phyloP scores from a whole-genome alignment of 805 yeast genomes.

The Saturnispora kantuleensis region DNA sequence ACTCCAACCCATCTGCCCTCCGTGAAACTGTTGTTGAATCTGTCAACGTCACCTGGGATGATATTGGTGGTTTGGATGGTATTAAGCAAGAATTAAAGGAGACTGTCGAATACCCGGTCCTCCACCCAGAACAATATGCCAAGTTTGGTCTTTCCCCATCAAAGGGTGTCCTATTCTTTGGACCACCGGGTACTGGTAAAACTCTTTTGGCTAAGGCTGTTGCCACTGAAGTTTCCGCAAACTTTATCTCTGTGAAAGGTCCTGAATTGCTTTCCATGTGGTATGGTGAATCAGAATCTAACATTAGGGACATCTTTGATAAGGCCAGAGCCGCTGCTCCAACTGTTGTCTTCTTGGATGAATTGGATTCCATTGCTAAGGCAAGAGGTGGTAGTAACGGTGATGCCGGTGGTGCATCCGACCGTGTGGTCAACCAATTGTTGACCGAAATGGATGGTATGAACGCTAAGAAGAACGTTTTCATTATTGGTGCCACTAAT shows the following conservation, averaged over 20 bases:
- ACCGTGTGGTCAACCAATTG: slow-evolving; percentile 91
- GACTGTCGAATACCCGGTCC: slow-evolving; percentile 97
- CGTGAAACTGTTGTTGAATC: slow-evolving; percentile 99
- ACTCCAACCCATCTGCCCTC: slow-evolving; percentile 96
- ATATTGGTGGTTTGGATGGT: slow-evolving; percentile 95
- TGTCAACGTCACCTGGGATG: slow-evolving; percentile 98
- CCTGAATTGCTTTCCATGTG: slow-evolving; percentile 97
- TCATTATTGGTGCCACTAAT: slow-evolving; percentile 98
- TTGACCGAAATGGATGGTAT: slow-evolving; percentile 99
- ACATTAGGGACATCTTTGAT: slow-evolving; percentile 94
- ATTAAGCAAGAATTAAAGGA: slow-evolving; percentile 96
- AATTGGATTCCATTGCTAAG: slow-evolving; percentile 94
- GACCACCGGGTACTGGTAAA: slow-evolving; percentile 99
- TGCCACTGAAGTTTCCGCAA: slow-evolving; percentile 98
- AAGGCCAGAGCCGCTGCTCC: slow-evolving; percentile 99
- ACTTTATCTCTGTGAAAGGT: slow-evolving; percentile 94
- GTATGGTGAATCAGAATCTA: slow-evolving; percentile 98
- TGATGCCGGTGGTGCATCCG: slow-evolving; percentile 96
- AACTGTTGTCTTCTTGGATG: slow-evolving; percentile 96
- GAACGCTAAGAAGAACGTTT: slow-evolving; percentile 98
- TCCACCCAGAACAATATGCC: slow-evolving; percentile 97
- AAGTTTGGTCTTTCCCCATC: slow-evolving; percentile 97
- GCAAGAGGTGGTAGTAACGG: slow-evolving; percentile 89
- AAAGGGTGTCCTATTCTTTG: slow-evolving; percentile 96
- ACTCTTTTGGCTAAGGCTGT: slow-evolving; percentile 97